Base-by-base conservation (phyloP, 257 asterid species). In the Solanum sparsipilum region DNA sequence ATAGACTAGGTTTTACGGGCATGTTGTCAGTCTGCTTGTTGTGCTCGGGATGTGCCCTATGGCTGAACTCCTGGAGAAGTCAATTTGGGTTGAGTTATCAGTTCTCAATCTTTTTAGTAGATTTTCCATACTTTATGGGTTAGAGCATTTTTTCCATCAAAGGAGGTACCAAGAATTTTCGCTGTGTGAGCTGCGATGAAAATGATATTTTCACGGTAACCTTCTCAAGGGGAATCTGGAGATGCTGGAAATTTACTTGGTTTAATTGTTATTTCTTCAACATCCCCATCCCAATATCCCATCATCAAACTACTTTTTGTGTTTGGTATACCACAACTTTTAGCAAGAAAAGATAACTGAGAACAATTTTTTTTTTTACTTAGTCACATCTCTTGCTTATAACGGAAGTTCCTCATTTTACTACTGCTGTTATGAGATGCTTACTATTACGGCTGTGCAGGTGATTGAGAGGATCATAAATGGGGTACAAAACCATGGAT, bases 401-500 rank as follows among this genome's bases (percentile, higher is more conserved):
- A 18, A n/a, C 25, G 1, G 35, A 10, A 34, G 34, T 65, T 65
- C 48, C 82, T 44, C 32, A 34, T 23, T 44, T 25, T 68, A 75
- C 31, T 68, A 25, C 73, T 32, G 52, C 75, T 60, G 29, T 36
- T 72, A 84, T 16, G 16, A 81, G 38, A 23, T 41, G 56, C 31
- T 44, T 56, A 18, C 82, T 44, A 41, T 48, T 86, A 4, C 13
- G 84, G 70, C 60, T 56, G 34, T 52, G 71, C 89, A 97, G 99
- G 99, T 96, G 90, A 88, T 96, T 76, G 94, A 83, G 32, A 96
- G 90, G 93, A 95, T 97, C 90, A 91, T 95, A 87, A 93, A 93
- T 38, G 98, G 99, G 18, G 98, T 97, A 31, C 94, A 95, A 92
- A 92, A 86, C 48, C 83, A 91, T 10, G 98, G 99, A 75, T 96